Evolutionary conservation across 192 early-diverging fungal species (phyloP).

Genomic region (Dissophora globulifera): DNA sequence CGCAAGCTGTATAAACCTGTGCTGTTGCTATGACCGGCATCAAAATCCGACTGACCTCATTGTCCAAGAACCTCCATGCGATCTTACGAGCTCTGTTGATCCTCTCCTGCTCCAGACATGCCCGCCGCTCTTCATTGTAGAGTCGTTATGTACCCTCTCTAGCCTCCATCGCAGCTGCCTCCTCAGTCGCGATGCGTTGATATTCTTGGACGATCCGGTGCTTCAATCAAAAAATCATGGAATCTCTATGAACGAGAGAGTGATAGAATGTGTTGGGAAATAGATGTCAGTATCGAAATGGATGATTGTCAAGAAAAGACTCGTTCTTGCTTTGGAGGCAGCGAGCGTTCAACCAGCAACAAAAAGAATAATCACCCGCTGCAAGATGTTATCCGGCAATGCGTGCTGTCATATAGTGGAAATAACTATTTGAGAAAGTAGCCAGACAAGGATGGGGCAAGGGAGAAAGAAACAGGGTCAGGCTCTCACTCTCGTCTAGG

Average conservation of each 20-base stretch:
- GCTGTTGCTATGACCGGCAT: conserved; percentile 55
- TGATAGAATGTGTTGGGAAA: background rate
- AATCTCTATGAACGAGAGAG: conserved; percentile 25
- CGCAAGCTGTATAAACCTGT: background rate
- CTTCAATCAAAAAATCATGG: conserved; percentile 68
- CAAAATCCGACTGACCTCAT: conserved; percentile 64
- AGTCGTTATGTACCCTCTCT: conserved; percentile 39
- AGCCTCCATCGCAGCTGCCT: conserved; percentile 40
- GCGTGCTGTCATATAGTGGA: conserved; percentile 36
- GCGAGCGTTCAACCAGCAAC: too few relatives aligned
- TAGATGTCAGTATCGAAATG: too few relatives aligned
- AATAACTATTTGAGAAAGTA: conserved; percentile 46
- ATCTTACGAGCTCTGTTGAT: conserved; percentile 64
- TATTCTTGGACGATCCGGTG: conserved; percentile 58
- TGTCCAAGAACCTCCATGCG: conserved; percentile 71
- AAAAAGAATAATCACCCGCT: conserved; percentile 24
- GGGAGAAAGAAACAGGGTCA: background rate
- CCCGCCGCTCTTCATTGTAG: conserved; percentile 56
- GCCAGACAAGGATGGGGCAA: background rate
- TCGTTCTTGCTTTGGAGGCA: too few relatives aligned
- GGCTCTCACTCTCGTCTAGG: too few relatives aligned
- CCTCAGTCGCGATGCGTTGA: conserved; percentile 44
- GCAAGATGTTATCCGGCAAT: conserved; percentile 26
- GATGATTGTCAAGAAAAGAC: too few relatives aligned
- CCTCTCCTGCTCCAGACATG: conserved; percentile 59